Percentiles rank a stretch among this genome's conserved stretches.
Evolutionary conservation across 78 protist genomes (phyloP).

Genomic region (Emiliania huxleyi): DNA sequence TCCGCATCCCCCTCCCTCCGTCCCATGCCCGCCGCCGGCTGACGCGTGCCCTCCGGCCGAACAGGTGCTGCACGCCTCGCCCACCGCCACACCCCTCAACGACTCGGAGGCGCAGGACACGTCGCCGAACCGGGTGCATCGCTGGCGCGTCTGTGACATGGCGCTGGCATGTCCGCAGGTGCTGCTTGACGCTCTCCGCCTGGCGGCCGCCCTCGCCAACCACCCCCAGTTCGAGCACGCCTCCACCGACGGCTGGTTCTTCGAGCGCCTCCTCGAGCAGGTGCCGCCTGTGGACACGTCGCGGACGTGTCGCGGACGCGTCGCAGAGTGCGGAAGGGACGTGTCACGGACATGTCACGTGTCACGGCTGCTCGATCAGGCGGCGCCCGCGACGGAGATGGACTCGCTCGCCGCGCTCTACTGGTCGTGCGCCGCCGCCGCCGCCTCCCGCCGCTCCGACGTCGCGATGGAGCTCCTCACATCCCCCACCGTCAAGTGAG

Average conservation of each 20-base stretch:
- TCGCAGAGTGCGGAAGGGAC: no score
- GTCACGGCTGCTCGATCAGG: no score
- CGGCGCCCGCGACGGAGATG: not conserved
- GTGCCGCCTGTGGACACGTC: not conserved
- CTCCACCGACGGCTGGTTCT: not conserved
- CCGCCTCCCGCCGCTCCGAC: not conserved
- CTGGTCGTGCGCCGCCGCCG: not conserved
- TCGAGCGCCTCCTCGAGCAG: not conserved
- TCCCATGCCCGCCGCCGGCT: no score
- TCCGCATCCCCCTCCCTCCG: no score
- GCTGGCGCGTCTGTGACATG: no score
- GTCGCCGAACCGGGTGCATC: no score
- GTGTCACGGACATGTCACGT: no score
- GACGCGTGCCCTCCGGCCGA: no score
- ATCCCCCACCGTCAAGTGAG: not conserved
- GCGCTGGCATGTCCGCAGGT: no score
- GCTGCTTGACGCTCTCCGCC: not conserved
- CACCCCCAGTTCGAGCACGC: not conserved
- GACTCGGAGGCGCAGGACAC: no score
- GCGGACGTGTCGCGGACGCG: no score
- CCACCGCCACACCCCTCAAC: not conserved
- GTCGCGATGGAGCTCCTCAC: not conserved
- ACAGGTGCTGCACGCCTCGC: not conserved
- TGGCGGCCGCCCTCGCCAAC: not conserved
- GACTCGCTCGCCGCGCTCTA: not conserved